A percentile compares a stretch with the other conserved stretches of the same genome.
Conservation (phyloP, 2,329 filamentous ascomycete species). For the Rosellinia necatrix region DNA sequence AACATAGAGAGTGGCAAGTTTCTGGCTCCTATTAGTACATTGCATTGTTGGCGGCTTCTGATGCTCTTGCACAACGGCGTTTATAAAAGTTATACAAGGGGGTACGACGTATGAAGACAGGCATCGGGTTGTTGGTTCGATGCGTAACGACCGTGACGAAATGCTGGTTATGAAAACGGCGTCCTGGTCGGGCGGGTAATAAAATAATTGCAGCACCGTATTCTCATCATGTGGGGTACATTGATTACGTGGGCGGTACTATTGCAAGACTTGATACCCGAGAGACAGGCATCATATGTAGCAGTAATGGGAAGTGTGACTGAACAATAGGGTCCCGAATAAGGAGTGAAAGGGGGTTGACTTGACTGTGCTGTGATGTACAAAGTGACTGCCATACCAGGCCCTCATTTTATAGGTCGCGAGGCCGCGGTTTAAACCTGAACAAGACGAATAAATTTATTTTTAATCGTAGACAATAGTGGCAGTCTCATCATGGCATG, state of each 20-base stretch:
- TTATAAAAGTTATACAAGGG: constrained; percentile 9
- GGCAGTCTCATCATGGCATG: too few relatives aligned
- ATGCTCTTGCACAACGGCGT: constrained; percentile 11
- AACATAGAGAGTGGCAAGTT: constrained; percentile 12
- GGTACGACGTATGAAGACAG: not conserved
- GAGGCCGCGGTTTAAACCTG: too few relatives aligned
- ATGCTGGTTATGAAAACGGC: not conserved
- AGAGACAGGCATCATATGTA: too few relatives aligned
- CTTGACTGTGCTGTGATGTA: too few relatives aligned
- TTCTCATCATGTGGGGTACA: not conserved
- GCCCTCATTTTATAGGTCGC: too few relatives aligned
- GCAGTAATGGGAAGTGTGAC: too few relatives aligned
- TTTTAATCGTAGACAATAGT: too few relatives aligned
- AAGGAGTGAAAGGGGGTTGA: too few relatives aligned
- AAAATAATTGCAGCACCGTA: not conserved
- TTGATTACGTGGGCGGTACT: not conserved
- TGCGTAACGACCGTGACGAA: not conserved
- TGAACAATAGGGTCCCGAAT: too few relatives aligned
- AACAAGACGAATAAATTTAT: too few relatives aligned
- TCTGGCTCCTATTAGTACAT: not conserved
- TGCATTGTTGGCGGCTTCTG: constrained; percentile 9
- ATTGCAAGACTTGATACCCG: too few relatives aligned
- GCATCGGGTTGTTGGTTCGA: not conserved
- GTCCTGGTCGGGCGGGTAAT: not conserved
- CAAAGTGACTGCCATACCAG: too few relatives aligned